Conservation (phyloP, 257 asterid genomes). For the Solanum arcanum region DNA sequence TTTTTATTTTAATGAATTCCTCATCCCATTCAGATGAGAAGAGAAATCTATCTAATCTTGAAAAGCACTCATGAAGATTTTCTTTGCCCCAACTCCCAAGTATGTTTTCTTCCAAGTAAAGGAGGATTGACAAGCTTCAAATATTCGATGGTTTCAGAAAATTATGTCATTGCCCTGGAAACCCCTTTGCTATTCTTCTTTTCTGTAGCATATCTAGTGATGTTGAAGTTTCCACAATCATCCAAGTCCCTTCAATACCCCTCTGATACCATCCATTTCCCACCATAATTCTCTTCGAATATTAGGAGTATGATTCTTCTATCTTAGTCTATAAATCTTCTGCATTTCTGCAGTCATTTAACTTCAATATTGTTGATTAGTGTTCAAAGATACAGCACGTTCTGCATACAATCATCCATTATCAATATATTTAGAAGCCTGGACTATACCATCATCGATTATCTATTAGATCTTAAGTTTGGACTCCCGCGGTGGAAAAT, state of each 20-base stretch:
- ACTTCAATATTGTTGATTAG: neutral
- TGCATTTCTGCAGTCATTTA: neutral
- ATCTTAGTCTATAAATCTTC: neutral
- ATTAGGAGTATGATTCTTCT: neutral
- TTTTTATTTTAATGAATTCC: neutral
- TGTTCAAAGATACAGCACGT: neutral
- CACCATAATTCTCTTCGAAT: neutral
- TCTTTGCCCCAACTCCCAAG: neutral
- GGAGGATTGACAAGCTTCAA: neutral
- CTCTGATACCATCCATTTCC: neutral
- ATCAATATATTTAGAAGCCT: neutral
- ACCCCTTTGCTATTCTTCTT: neutral
- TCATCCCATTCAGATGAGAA: neutral
- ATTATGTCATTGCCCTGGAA: neutral
- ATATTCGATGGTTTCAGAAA: neutral
- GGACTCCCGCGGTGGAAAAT: neutral
- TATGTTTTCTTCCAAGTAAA: neutral
- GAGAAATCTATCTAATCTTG: neutral
- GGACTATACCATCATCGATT: neutral
- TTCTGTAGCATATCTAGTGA: neutral
- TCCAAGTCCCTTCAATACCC: neutral
- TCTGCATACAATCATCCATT: neutral
- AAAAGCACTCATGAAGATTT: neutral
- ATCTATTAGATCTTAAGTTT: neutral
- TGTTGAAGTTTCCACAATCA: neutral